A percentile compares a stretch with the other conserved stretches of the same genome.
phyloP scores from a whole-genome alignment of 257 asterid genomes.

The Lavandula angustifolia region DNA sequence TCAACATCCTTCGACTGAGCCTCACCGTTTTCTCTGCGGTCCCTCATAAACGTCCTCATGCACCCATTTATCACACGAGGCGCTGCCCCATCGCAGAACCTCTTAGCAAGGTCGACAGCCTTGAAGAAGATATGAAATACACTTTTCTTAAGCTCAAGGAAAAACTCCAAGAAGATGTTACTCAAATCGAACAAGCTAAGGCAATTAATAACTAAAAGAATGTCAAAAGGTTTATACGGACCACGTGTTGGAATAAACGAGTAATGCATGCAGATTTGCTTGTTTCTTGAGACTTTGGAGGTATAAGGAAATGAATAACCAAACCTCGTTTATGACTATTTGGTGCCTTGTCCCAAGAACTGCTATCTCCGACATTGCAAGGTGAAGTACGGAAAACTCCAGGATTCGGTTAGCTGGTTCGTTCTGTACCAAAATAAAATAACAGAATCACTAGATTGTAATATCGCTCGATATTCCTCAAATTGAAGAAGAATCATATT shows the following conservation, averaged over 20 bases:
- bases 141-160: slow-evolving; percentile 9
- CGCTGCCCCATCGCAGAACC: slow-evolving; percentile 96
- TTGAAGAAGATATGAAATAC: slow-evolving; percentile 28
- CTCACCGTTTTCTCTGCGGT: slow-evolving; percentile 35
- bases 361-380: slow-evolving; percentile 90
- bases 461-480: background rate
- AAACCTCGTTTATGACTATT: slow-evolving; percentile 92
- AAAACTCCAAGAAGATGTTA: no score
- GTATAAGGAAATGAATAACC: slow-evolving; percentile 19
- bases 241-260: no score
- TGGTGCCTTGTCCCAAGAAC: slow-evolving; percentile 87
- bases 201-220: no score
- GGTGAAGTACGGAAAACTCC: slow-evolving; percentile 86
- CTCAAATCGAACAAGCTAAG: no score
- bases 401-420: slow-evolving; percentile 85
- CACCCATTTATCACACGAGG: slow-evolving; percentile 93
- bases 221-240: no score
- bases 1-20: slow-evolving; percentile 27
- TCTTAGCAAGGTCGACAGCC: slow-evolving; percentile 98
- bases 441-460: slow-evolving; percentile 17
- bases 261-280: no score
- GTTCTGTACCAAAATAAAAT: slow-evolving; percentile 42
- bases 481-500: slow-evolving; percentile 2
- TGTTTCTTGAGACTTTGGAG: slow-evolving; percentile 11
- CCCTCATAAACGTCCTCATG: slow-evolving; percentile 66